Conservation (phyloP, 2,329 filamentous ascomycete species). For the Colletotrichum viniferum region DNA sequence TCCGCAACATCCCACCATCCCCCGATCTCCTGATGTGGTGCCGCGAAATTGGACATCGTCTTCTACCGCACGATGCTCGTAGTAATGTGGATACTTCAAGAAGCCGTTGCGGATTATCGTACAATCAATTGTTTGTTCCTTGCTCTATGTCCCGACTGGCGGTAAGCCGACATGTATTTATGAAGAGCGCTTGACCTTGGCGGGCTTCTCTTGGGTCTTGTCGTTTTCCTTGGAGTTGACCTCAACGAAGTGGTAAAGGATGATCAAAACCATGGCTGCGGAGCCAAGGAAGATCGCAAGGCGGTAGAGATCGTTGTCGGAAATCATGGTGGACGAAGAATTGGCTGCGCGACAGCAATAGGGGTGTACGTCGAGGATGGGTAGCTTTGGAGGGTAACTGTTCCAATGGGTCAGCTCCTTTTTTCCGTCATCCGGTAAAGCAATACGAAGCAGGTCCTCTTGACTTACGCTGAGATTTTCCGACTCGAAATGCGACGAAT, state of each 20-base stretch:
- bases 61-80: not conserved
- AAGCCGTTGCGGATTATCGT: not conserved
- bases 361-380: conserved; percentile 20
- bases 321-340: conserved; percentile 75
- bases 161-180: not conserved
- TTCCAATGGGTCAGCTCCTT: not conserved
- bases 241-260: conserved; percentile 96
- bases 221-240: conserved; percentile 71
- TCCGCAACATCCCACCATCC: not conserved
- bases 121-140: not conserved
- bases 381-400: conserved; percentile 14
- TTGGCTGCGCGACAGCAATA: conserved; percentile 1
- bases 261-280: conserved; percentile 87
- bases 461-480: not conserved
- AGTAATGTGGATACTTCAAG: not conserved
- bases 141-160: not conserved
- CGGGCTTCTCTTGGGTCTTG: conserved; percentile 30
- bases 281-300: conserved; percentile 93
- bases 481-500: not conserved
- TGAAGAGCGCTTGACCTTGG: conserved; percentile 8
- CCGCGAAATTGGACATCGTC: not conserved
- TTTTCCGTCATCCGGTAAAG: not conserved
- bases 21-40: not conserved
- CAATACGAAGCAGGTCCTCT: not conserved
- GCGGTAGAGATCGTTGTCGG: conserved; percentile 88